phyloP scores from a whole-genome alignment of 139 green algal genomes.

The Spirogloea muscicola region DNA sequence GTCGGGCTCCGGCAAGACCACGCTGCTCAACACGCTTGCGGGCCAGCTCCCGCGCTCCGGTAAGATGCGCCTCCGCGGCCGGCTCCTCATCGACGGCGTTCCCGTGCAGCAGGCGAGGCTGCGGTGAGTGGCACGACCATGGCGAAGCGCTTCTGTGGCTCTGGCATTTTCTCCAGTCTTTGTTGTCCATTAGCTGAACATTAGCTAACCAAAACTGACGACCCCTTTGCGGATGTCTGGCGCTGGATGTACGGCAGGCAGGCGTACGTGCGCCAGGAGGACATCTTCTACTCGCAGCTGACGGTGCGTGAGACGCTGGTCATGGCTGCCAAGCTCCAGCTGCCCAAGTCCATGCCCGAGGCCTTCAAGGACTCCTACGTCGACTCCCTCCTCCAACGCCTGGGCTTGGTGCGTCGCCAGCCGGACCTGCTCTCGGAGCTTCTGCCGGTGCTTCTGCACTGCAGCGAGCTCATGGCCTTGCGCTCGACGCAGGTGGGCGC shows the following conservation, averaged over 20 bases:
- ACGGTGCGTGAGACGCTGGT: slow-evolving; percentile 44
- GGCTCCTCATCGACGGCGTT: slow-evolving; percentile 20
- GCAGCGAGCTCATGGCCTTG: too few relatives aligned
- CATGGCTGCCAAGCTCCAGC: slow-evolving; percentile 44
- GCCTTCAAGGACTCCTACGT: slow-evolving; percentile 31
- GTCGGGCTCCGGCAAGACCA: slow-evolving; percentile 44
- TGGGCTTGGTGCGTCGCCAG: slow-evolving; percentile 24
- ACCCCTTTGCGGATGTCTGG: not conserved
- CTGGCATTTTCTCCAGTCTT: not conserved
- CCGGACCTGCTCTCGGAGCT: too few relatives aligned
- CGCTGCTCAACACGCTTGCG: slow-evolving; percentile 29
- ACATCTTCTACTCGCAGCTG: slow-evolving; percentile 52
- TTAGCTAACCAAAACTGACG: not conserved
- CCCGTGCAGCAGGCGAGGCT: too few relatives aligned
- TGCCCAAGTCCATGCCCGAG: slow-evolving; percentile 19
- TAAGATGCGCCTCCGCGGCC: slow-evolving; percentile 3
- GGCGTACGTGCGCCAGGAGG: slow-evolving; percentile 44
- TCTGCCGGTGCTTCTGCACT: too few relatives aligned
- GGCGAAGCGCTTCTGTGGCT: too few relatives aligned
- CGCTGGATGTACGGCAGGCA: slow-evolving; percentile 22
- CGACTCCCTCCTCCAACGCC: slow-evolving; percentile 32
- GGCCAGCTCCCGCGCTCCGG: slow-evolving; percentile 10
- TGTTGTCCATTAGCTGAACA: not conserved
- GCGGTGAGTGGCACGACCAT: too few relatives aligned
- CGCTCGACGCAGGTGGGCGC: slow-evolving; percentile 16